A percentile compares a stretch with the other conserved stretches of the same genome.
phyloP scores from a whole-genome alignment of 495 filamentous ascomycete species.

The Penicillium canariense region DNA sequence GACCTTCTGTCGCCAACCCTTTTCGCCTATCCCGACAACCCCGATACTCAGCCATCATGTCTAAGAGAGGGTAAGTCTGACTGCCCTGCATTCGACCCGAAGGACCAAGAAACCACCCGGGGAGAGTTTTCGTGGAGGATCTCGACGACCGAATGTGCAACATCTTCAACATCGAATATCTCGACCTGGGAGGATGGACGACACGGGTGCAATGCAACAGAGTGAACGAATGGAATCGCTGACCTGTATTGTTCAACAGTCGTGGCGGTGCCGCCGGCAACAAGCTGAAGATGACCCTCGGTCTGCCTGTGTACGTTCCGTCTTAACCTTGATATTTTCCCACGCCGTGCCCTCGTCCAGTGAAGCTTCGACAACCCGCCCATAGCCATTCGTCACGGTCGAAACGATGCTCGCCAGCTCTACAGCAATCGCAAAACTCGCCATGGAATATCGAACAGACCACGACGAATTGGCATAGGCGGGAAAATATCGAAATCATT shows the following conservation, averaged over 20 bases:
- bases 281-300: conserved; percentile 99
- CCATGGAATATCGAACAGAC: conserved; percentile 2
- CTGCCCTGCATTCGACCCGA: conserved; percentile 11
- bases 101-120: conserved; percentile 9
- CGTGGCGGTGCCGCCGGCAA: conserved; percentile 93
- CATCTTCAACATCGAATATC: conserved; percentile 12
- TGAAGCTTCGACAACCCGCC: conserved; percentile 17
- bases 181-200: conserved; percentile 16
- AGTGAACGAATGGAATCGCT: conserved; percentile 21
- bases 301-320: conserved; percentile 92
- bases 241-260: conserved; percentile 40
- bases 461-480: conserved; percentile 4
- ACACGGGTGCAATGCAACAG: not conserved
- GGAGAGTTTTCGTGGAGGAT: conserved; percentile 6
- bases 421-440: too few species aligned
- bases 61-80: conserved; percentile 53
- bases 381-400: conserved; percentile 9
- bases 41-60: conserved; percentile 54
- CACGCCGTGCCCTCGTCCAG: conserved; percentile 17
- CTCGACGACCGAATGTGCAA: conserved; percentile 22
- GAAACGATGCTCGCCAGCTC: not conserved
- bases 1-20: conserved; percentile 41
- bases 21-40: conserved; percentile 42
- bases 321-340: conserved; percentile 21
- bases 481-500: conserved; percentile 9